These are phyloP conservation scores for Russula olivacea DNA, from an alignment of 768 basidiomycete species.

Conservation along the genomic window DNA sequence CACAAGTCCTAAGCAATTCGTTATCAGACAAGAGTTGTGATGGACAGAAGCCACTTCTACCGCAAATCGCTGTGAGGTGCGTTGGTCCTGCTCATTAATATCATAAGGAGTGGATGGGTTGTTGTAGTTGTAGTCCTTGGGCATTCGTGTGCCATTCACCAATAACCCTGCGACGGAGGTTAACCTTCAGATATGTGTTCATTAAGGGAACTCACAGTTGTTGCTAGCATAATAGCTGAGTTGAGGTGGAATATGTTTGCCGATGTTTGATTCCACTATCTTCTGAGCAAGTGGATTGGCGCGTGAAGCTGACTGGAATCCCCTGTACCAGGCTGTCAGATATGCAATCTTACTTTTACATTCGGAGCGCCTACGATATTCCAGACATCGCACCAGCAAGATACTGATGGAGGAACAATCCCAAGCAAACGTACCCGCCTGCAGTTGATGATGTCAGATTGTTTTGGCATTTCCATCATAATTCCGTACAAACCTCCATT, in stretches of 20 bases:
- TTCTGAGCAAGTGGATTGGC: constrained; percentile 55
- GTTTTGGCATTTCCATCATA: no score
- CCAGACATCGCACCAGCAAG: constrained; percentile 46
- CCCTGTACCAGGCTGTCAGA: constrained; percentile 32
- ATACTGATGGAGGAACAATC: constrained; percentile 53
- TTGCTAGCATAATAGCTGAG: constrained; percentile 44
- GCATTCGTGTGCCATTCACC: constrained; percentile 31
- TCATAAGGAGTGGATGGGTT: constrained; percentile 28
- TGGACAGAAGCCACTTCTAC: constrained; percentile 24
- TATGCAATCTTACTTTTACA: neutral
- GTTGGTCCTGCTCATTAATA: constrained; percentile 31
- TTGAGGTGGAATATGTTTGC: constrained; percentile 34
- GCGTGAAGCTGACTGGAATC: constrained; percentile 50
- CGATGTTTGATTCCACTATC: constrained; percentile 49
- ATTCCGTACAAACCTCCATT: constrained; percentile 47
- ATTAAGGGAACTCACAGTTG: constrained; percentile 41
- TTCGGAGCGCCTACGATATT: constrained; percentile 40
- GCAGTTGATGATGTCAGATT: neutral
- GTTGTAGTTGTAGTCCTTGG: constrained; percentile 30
- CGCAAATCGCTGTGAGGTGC: constrained; percentile 33
- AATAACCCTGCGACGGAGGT: constrained; percentile 28
- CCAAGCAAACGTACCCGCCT: constrained; percentile 58
- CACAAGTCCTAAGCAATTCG: constrained; percentile 32
- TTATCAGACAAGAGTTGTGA: neutral
- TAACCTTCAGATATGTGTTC: neutral